Evolutionary conservation across 2,329 filamentous ascomycete genomes (phyloP).

Genomic region (Proliferodiscus dingleyae): DNA sequence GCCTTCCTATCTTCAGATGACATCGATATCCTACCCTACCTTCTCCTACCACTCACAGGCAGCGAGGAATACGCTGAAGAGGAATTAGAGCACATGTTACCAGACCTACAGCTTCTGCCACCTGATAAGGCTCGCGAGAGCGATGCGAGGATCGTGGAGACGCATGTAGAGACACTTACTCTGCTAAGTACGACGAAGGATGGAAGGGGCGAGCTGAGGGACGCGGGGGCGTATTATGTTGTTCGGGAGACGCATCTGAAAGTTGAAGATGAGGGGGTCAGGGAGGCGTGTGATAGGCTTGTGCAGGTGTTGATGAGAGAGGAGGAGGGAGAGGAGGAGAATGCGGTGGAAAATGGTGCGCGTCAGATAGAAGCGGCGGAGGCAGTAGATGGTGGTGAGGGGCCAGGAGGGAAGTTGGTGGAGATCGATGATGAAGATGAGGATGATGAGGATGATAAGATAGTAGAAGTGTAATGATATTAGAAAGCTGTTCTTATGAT

Average conservation of each 20-base stretch:
- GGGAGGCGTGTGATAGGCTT: conserved; percentile 79
- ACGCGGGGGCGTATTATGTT: conserved; percentile 81
- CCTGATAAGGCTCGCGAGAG: conserved; percentile 83
- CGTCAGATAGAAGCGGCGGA: conserved; percentile 5
- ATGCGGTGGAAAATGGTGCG: conserved; percentile 16
- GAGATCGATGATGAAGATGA: conserved; percentile 24
- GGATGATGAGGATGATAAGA: conserved; percentile 30
- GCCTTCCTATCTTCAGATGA: conserved; percentile 65
- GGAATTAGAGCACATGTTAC: conserved; percentile 79
- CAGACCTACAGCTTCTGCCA: conserved; percentile 83
- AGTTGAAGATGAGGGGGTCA: conserved; percentile 72
- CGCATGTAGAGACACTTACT: conserved; percentile 83
- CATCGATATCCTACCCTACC: conserved; percentile 80
- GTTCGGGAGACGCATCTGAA: conserved; percentile 79
- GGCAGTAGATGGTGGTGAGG: conserved; percentile 7
- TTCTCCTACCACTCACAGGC: conserved; percentile 82
- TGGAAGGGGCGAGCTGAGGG: conserved; percentile 69
- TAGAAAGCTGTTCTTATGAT: too few species aligned
- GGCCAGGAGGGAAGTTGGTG: conserved; percentile 15
- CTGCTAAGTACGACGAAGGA: conserved; percentile 74
- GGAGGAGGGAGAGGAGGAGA: conserved; percentile 30
- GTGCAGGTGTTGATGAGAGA: conserved; percentile 59
- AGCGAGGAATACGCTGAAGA: conserved; percentile 84
- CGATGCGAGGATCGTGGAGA: conserved; percentile 72
- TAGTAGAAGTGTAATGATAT: conserved; percentile 29